Evolutionary conservation across 2,329 filamentous ascomycete genomes (phyloP).

Genomic region (Aureobasidium mangrovei): DNA sequence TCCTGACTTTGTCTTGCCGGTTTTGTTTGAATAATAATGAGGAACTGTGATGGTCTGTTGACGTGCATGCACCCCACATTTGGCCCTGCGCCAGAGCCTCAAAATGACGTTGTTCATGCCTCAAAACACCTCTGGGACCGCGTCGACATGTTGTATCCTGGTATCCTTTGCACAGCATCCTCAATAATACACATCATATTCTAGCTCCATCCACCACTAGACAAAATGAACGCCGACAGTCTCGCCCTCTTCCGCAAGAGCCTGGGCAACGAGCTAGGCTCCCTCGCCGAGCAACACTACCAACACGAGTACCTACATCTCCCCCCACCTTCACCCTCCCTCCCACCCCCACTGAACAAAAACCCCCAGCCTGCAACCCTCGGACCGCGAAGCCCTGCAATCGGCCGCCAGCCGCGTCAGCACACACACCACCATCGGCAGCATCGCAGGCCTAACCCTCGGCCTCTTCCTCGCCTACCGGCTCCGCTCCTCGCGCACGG

Average conservation of each 20-base stretch:
- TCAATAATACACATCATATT: no score
- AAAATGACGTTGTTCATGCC: no score
- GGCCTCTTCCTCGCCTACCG: slow-evolving; percentile 51
- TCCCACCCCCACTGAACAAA: not conserved
- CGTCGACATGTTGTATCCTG: no score
- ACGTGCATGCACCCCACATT: no score
- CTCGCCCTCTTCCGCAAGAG: slow-evolving; percentile 40
- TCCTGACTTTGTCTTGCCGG: no score
- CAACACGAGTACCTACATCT: slow-evolving; percentile 41
- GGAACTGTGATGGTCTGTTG: no score
- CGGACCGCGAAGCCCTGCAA: slow-evolving; percentile 51
- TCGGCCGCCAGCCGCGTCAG: slow-evolving; percentile 48
- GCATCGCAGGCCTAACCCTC: slow-evolving; percentile 50
- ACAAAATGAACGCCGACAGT: slow-evolving; percentile 35
- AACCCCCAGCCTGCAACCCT: slow-evolving; percentile 37
- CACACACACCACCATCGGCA: slow-evolving; percentile 49
- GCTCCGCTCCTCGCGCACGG: slow-evolving; percentile 45
- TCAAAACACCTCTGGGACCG: no score
- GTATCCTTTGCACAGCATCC: no score
- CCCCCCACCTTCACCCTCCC: not conserved
- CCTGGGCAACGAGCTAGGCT: slow-evolving; percentile 42
- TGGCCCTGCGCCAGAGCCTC: no score
- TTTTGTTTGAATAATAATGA: no score
- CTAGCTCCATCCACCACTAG: not conserved
- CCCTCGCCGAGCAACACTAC: slow-evolving; percentile 50